phyloP scores from a whole-genome alignment of 371 early-diverging fungal genomes.

The Rhizopus sp. region DNA sequence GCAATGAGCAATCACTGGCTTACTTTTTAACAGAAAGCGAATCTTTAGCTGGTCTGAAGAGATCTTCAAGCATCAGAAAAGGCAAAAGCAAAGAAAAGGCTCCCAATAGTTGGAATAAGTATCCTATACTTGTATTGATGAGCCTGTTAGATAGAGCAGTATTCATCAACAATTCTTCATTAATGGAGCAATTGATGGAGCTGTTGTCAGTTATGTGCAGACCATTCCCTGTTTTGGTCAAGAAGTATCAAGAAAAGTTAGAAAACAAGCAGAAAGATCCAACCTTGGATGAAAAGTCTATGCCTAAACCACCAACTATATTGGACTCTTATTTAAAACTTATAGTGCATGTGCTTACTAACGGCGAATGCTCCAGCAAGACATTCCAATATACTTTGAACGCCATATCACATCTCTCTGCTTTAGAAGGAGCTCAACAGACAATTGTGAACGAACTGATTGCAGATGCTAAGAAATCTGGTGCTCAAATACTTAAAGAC shows the following conservation, averaged over 20 bases:
- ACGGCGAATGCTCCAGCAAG: constrained; percentile 90
- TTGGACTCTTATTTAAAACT: constrained; percentile 75
- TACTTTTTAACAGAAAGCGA: constrained; percentile 82
- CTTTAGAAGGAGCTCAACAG: constrained; percentile 69
- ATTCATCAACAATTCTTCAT: constrained; percentile 69
- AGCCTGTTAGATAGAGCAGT: constrained; percentile 81
- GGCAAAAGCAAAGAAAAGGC: constrained; percentile 71
- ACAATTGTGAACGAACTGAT: constrained; percentile 80
- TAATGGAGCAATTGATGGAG: constrained; percentile 91
- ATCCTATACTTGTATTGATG: constrained; percentile 86
- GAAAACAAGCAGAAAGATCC: constrained; percentile 42
- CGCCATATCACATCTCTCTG: constrained; percentile 86
- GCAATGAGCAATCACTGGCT: constrained; percentile 64
- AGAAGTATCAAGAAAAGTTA: constrained; percentile 49
- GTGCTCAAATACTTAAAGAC: constrained; percentile 67
- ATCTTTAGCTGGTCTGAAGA: constrained; percentile 50
- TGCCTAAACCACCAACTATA: constrained; percentile 70
- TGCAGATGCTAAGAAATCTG: constrained; percentile 70
- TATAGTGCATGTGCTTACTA: constrained; percentile 87
- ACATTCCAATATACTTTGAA: constrained; percentile 93
- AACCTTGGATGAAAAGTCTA: constrained; percentile 26
- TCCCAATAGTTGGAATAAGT: constrained; percentile 55
- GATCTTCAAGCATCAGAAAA: constrained; percentile 51
- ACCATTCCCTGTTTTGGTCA: constrained; percentile 64
- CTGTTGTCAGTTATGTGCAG: constrained; percentile 77